Base-by-base conservation (phyloP, 306 rosid genomes). In the Heteromeles arbutifolia region DNA sequence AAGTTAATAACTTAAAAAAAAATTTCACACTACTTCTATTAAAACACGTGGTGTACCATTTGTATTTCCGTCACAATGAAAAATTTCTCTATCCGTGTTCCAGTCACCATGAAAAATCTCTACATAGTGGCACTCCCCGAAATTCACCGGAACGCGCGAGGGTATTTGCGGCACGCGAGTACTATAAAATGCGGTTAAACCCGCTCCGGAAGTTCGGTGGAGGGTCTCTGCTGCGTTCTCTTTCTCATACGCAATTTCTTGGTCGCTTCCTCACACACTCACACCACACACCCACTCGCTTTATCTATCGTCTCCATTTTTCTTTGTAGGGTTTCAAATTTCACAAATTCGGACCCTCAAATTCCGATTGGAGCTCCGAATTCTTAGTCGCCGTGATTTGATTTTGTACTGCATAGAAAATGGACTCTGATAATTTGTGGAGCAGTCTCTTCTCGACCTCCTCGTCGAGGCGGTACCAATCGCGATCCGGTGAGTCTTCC, bases 381-480 rank as follows among this genome's bases (percentile, higher is more conserved):
- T 37, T 67, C 72, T 0, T 58, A 50, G 9, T 24, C 2, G 25
- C 65, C 26, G 4, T 24, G 8, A 29, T 64, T 64, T 6, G 37
- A 15, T 71, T 31, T 6, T 32, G n/a, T n/a, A 14, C 22, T 25
- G 24, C 43, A 29, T 66, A 70, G 24, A 18, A 17, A 41, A 89
- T 91, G 96, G 96, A 87, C 82, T 88, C 93, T 48, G 88, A 82
- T 29, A 64, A 64, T 85, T 87, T 87, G 12, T 91, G 89, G 90
- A 81, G 82, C 71, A 45, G 88, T 11, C 91, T 92, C n/a, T 79
- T 84, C 65, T 82, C 88, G 0, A 32, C 53, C 12, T 62, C 58
- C 37, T 68, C 86, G 15, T 67, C 96, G 2, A 85, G 93, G 69
- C 91, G 91, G 52, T 76, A 81, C 62, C 87, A 69, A 54, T 81